Percentiles rank a stretch among this genome's conserved stretches.
Conservation (phyloP, 2,329 filamentous ascomycete genomes). For the Hypomyces perniciosus region DNA sequence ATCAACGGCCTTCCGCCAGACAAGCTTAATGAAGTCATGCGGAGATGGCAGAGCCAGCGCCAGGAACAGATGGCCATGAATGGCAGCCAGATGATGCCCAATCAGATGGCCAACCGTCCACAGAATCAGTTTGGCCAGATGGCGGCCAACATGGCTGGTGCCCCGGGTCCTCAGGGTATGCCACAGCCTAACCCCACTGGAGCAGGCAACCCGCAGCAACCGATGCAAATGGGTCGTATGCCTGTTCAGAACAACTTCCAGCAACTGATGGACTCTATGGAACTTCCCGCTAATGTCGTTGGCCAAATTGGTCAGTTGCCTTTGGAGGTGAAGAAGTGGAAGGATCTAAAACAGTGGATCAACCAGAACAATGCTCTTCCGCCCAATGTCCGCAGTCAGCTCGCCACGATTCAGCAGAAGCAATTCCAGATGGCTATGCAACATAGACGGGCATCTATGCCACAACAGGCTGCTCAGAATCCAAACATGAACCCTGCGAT, state of each 20-base stretch:
- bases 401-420: conserved; percentile 30
- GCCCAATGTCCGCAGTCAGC: conserved; percentile 25
- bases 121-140: conserved; percentile 27
- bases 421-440: conserved; percentile 33
- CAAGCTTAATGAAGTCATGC: conserved; percentile 46
- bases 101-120: conserved; percentile 28
- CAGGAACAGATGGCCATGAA: conserved; percentile 30
- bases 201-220: conserved; percentile 21
- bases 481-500: conserved; percentile 20
- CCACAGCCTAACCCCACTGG: conserved; percentile 23
- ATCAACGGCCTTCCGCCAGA: conserved; percentile 41
- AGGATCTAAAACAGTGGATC: conserved; percentile 39
- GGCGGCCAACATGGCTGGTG: conserved; percentile 26
- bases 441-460: conserved; percentile 23
- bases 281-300: conserved; percentile 35
- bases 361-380: conserved; percentile 30
- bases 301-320: conserved; percentile 28
- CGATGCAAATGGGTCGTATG: conserved; percentile 23
- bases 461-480: conserved; percentile 26
- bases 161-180: conserved; percentile 25
- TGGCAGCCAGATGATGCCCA: conserved; percentile 24
- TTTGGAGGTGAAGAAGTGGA: conserved; percentile 43
- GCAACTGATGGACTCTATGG: conserved; percentile 42
- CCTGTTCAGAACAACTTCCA: conserved; percentile 25
- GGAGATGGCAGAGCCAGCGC: conserved; percentile 40